A percentile compares a stretch with the other conserved stretches of the same genome.
Evolutionary conservation across 495 filamentous ascomycete species (phyloP).

Genomic region (Polyplosphaeria fusca): DNA sequence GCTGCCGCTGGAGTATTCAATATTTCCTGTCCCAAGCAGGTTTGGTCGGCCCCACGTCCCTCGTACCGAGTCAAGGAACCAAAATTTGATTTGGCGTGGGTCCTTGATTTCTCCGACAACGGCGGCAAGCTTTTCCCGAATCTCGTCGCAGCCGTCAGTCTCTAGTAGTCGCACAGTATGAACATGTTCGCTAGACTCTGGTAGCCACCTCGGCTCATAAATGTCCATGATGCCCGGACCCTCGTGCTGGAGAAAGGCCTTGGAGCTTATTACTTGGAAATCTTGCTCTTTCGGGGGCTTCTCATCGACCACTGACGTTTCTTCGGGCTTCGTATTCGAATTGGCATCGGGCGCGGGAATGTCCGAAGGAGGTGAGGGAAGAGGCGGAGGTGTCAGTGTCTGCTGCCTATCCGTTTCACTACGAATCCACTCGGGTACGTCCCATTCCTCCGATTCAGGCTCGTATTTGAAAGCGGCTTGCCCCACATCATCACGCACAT

Average conservation of each 20-base stretch:
- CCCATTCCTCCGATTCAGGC: conserved; percentile 25
- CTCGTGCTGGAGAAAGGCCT: conserved; percentile 28
- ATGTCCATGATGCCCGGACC: conserved; percentile 34
- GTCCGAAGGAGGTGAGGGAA: not conserved
- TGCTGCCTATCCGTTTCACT: conserved; percentile 26
- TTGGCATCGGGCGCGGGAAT: not conserved
- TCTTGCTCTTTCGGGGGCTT: conserved; percentile 10
- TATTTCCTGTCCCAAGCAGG: conserved; percentile 27
- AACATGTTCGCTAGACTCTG: conserved; percentile 14
- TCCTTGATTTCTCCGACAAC: conserved; percentile 31
- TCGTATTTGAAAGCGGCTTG: conserved; percentile 7
- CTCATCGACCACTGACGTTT: conserved; percentile 9
- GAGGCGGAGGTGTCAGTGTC: not conserved
- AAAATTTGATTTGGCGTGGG: conserved; percentile 35
- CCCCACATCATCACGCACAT: conserved; percentile 55
- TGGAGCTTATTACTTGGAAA: conserved; percentile 35
- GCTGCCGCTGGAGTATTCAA: conserved; percentile 31
- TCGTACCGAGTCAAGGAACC: conserved; percentile 30
- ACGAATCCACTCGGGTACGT: conserved; percentile 31
- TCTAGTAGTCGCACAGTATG: conserved; percentile 15
- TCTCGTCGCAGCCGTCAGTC: conserved; percentile 22
- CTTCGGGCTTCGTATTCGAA: not conserved
- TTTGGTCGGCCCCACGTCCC: conserved; percentile 24
- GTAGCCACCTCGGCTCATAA: conserved; percentile 28
- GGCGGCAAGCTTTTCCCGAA: conserved; percentile 27